Conservation (phyloP, 108 stramenopile genomes). For the Fragilariopsis cylindrus region DNA sequence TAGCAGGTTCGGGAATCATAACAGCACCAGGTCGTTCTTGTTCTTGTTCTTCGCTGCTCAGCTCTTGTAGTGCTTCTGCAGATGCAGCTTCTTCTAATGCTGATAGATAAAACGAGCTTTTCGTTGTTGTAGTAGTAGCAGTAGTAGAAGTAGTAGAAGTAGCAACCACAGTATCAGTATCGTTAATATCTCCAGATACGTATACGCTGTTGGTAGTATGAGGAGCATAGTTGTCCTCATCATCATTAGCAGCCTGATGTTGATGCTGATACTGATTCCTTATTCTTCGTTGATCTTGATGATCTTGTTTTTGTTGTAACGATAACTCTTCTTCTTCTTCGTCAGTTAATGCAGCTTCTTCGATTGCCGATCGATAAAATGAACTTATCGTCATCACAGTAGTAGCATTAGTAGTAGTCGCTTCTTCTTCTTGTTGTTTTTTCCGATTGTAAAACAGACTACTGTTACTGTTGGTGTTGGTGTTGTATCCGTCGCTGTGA, state of each 20-base stretch:
- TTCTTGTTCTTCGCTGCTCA: constrained; percentile 27
- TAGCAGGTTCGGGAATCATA: background rate
- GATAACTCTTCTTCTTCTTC: background rate
- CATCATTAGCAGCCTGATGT: background rate
- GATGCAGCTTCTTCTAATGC: constrained; percentile 1
- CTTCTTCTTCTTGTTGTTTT: background rate
- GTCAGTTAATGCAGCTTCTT: background rate
- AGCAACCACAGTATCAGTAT: background rate
- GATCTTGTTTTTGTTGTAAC: background rate
- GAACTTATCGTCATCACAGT: background rate
- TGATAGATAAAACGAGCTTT: constrained; percentile 9
- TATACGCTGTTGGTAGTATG: too few relatives aligned
- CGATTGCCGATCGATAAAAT: constrained; percentile 8
- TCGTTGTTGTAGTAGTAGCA: background rate
- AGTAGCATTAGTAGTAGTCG: too few relatives aligned
- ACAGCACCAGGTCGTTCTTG: constrained; percentile 1
- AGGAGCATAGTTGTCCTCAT: too few relatives aligned
- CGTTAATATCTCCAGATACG: too few relatives aligned
- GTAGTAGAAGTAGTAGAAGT: background rate
- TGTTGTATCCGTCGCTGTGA: too few relatives aligned
- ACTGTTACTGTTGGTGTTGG: too few relatives aligned
- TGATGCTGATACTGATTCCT: too few relatives aligned
- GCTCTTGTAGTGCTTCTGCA: background rate
- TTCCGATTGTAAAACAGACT: background rate
- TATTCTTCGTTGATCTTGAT: background rate